These are phyloP conservation scores for Ophiostoma tasmaniense DNA, from an alignment of 2,329 filamentous ascomycete species.

Conservation along the genomic window DNA sequence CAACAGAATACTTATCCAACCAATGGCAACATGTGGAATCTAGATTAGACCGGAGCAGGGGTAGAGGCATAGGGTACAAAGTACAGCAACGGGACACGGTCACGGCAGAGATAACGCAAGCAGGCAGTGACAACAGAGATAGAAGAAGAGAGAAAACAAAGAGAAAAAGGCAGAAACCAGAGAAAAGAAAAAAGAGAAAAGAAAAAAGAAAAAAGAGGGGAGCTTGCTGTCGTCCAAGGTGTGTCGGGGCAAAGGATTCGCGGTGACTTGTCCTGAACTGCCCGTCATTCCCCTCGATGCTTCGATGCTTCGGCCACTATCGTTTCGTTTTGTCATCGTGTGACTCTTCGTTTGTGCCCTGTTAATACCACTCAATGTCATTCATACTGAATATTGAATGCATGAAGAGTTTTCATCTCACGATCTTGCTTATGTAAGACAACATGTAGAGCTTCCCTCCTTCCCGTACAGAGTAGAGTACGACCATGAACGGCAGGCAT, in stretches of 20 bases:
- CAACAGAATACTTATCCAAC: neutral
- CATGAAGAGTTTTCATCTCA: neutral
- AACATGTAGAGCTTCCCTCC: no score
- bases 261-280: neutral
- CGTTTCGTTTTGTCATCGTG: neutral
- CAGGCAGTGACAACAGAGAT: neutral
- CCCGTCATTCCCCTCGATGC: neutral
- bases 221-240: neutral
- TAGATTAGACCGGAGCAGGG: neutral
- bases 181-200: no score
- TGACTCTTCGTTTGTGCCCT: neutral
- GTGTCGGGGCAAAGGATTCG: neutral
- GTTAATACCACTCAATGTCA: neutral
- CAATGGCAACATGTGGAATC: neutral
- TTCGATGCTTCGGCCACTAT: neutral
- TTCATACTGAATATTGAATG: neutral
- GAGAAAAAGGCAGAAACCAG: no score
- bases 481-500: neutral
- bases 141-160: no score
- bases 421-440: neutral
- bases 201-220: neutral
- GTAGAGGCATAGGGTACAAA: neutral
- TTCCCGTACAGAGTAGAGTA: no score
- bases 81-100: neutral
- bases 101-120: neutral